These are phyloP conservation scores for Colletotrichum liaoningense DNA, from an alignment of 2,329 filamentous ascomycete species.

Conservation along the genomic window DNA sequence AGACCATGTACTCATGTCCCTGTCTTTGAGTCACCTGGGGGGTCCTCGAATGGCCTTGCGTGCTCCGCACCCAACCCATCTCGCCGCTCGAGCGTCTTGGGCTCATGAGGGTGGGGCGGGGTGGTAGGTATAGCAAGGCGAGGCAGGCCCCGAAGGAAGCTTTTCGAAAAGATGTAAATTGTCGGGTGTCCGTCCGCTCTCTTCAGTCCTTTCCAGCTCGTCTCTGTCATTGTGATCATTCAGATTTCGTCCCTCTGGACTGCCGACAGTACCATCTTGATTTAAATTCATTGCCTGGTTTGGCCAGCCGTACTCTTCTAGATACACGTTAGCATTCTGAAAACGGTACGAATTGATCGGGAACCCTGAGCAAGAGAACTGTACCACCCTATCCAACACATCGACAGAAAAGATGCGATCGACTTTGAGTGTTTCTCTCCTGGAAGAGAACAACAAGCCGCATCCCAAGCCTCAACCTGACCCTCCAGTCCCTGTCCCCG, in stretches of 20 bases:
- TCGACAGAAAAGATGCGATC: neutral
- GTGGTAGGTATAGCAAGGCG: constrained; percentile 13
- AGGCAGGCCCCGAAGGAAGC: constrained; percentile 11
- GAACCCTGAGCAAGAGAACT: neutral
- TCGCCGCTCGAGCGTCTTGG: constrained; percentile 20
- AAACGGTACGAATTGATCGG: neutral
- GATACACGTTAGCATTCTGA: neutral
- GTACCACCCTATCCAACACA: neutral
- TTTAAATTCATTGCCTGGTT: neutral
- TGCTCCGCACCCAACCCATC: constrained; percentile 23
- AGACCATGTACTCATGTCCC: neutral
- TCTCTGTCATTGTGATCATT: neutral
- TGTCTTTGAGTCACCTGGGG: constrained; percentile 1
- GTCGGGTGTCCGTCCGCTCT: neutral
- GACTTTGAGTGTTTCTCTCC: neutral
- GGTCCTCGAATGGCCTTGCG: neutral
- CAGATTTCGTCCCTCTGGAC: neutral
- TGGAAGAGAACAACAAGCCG: constrained; percentile 40
- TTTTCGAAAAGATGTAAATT: constrained; percentile 19
- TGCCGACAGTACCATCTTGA: neutral
- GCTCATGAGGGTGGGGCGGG: constrained; percentile 24
- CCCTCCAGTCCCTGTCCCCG: constrained; percentile 44
- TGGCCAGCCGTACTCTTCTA: neutral
- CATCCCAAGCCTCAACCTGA: constrained; percentile 44
- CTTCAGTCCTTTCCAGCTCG: neutral